phyloP scores from a whole-genome alignment of 106 monocot species.

The Posidonia australis region DNA sequence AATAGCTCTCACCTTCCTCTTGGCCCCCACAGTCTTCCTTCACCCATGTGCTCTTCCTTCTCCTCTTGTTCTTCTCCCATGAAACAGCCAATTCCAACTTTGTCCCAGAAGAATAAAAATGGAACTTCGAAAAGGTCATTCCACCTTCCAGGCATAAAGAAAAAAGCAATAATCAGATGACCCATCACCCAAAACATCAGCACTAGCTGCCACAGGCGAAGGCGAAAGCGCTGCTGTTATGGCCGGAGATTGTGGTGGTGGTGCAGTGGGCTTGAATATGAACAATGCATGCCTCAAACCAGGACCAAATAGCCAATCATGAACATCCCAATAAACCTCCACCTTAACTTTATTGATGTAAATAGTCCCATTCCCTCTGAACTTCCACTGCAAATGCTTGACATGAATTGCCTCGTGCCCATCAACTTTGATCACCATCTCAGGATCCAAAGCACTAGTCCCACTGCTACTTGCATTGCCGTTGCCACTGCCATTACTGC shows the following conservation, averaged over 20 bases:
- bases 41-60: no score
- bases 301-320: constrained; percentile 61
- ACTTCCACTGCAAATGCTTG: constrained; percentile 77
- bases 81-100: no score
- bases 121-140: no score
- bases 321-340: constrained; percentile 74
- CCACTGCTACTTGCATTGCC: neutral
- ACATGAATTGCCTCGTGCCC: constrained; percentile 25
- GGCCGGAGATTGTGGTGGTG: constrained; percentile 1
- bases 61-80: no score
- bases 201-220: neutral
- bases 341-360: constrained; percentile 23
- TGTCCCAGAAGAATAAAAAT: no score
- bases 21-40: no score
- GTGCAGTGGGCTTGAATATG: constrained; percentile 42
- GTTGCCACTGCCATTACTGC: constrained; percentile 5
- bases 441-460: constrained; percentile 36
- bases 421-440: constrained; percentile 17
- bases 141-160: constrained; percentile 72
- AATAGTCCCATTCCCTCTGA: constrained; percentile 53
- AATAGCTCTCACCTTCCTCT: no score
- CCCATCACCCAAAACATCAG: neutral
- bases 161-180: constrained; percentile 44
- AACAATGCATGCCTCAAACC: constrained; percentile 56
- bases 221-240: constrained; percentile 1